Percentiles rank a stretch among this genome's conserved stretches.
Conservation (phyloP, 345 rosid species). For the Citrus unshiu region DNA sequence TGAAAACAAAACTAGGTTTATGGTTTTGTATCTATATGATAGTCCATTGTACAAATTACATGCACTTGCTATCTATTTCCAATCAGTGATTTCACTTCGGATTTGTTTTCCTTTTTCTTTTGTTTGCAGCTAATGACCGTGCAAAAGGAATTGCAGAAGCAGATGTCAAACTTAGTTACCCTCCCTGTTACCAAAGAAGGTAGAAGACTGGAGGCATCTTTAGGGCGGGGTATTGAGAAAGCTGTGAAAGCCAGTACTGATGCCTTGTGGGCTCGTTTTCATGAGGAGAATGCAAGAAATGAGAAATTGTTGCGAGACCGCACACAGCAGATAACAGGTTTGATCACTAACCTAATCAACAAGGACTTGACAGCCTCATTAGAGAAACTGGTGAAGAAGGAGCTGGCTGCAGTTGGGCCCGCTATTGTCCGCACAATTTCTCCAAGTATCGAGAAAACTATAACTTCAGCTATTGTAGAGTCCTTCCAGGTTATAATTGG, state of each 20-base stretch:
- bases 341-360: slow-evolving; percentile 48
- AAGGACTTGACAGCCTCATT: slow-evolving; percentile 57
- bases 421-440: slow-evolving; percentile 48
- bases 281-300: slow-evolving; percentile 62
- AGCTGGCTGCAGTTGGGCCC: slow-evolving; percentile 52
- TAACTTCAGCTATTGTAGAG: slow-evolving; percentile 62
- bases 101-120: neutral
- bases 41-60: neutral
- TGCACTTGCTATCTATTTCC: neutral
- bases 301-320: slow-evolving; percentile 61
- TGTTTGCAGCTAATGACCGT: slow-evolving; percentile 48
- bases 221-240: slow-evolving; percentile 73
- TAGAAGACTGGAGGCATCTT: slow-evolving; percentile 67
- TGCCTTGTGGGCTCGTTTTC: slow-evolving; percentile 79
- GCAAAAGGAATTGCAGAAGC: slow-evolving; percentile 85
- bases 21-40: neutral
- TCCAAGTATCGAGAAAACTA: slow-evolving; percentile 64
- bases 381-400: slow-evolving; percentile 73
- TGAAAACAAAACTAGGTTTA: neutral
- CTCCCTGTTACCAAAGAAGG: slow-evolving; percentile 64
- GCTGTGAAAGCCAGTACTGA: slow-evolving; percentile 66
- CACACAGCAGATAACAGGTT: slow-evolving; percentile 53
- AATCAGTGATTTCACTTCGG: neutral
- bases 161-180: slow-evolving; percentile 54
- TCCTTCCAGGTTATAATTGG: slow-evolving; percentile 74